A percentile compares a stretch with the other conserved stretches of the same genome.
Conservation (phyloP, 108 stramenopile genomes). For the Bacterosira constricta region DNA sequence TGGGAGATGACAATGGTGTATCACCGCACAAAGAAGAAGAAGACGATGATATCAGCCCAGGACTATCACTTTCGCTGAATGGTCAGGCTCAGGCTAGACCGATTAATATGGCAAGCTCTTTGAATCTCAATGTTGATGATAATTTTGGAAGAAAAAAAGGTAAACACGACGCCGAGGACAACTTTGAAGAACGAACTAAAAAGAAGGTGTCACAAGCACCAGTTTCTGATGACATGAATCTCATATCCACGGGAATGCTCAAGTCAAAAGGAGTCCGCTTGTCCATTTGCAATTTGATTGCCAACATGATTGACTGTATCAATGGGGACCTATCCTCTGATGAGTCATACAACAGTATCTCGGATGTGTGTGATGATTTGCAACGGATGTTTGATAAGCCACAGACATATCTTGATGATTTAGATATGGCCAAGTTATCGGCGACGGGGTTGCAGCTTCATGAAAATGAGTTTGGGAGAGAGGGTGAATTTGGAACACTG, state of each 20-base stretch:
- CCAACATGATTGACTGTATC: conserved; percentile 1
- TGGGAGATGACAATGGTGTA: too few relatives aligned
- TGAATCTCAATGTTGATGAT: too few relatives aligned
- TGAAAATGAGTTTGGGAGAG: background rate
- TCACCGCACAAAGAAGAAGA: too few relatives aligned
- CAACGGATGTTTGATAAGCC: conserved; percentile 23
- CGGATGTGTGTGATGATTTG: conserved; percentile 4
- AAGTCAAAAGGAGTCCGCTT: conserved; percentile 8
- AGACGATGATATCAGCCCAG: too few relatives aligned
- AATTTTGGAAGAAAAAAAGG: too few relatives aligned
- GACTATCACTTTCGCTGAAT: too few relatives aligned
- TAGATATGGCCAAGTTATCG: background rate
- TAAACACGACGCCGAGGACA: too few relatives aligned
- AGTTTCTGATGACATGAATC: too few relatives aligned
- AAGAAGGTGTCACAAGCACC: too few relatives aligned
- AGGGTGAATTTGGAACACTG: background rate
- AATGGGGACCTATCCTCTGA: conserved; percentile 4
- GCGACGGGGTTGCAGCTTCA: conserved; percentile 5
- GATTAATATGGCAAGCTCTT: too few relatives aligned
- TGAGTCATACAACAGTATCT: conserved; percentile 12
- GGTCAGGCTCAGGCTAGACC: too few relatives aligned
- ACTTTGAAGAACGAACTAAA: too few relatives aligned
- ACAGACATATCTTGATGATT: background rate
- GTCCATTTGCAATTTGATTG: conserved; percentile 12
- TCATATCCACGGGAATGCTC: background rate